Percentiles rank a stretch among this genome's conserved stretches.
phyloP scores from a whole-genome alignment of 2,329 filamentous ascomycete species.

The Penicillium palitans region DNA sequence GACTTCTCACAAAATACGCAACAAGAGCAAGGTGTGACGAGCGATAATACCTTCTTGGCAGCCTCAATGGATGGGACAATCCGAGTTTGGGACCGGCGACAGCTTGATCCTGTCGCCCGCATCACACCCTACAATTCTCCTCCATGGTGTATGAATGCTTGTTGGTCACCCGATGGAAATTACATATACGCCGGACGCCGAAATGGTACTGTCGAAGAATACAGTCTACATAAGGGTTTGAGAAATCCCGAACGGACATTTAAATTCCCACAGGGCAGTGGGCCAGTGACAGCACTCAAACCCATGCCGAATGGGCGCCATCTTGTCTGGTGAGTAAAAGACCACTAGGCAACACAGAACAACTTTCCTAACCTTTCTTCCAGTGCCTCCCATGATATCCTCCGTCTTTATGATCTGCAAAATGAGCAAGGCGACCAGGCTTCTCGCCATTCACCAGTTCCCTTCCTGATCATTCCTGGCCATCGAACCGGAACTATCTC shows the following conservation, averaged over 20 bases:
- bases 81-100: slow-evolving; percentile 57
- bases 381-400: slow-evolving; percentile 88
- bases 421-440: slow-evolving; percentile 64
- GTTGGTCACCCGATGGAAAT: slow-evolving; percentile 95
- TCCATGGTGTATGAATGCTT: slow-evolving; percentile 96
- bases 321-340: slow-evolving; percentile 69
- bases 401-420: slow-evolving; percentile 85
- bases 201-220: slow-evolving; percentile 94
- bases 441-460: slow-evolving; percentile 74
- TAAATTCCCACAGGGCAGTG: slow-evolving; percentile 85
- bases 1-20: slow-evolving; percentile 29
- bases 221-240: slow-evolving; percentile 76
- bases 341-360: not conserved
- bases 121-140: slow-evolving; percentile 76
- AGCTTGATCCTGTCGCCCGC: slow-evolving; percentile 72
- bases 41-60: slow-evolving; percentile 78
- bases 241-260: slow-evolving; percentile 76
- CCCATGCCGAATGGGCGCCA: slow-evolving; percentile 93
- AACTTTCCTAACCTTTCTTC: slow-evolving; percentile 5
- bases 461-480: slow-evolving; percentile 94
- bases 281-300: slow-evolving; percentile 81
- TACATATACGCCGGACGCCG: slow-evolving; percentile 88
- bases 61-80: slow-evolving; percentile 58
- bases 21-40: slow-evolving; percentile 52
- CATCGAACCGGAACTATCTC: slow-evolving; percentile 86